Percentiles rank a stretch among this genome's conserved stretches.
These are phyloP conservation scores for Martiniozyma asiatica DNA, from an alignment of 1,139 yeast genomes.

Conservation along the genomic window DNA sequence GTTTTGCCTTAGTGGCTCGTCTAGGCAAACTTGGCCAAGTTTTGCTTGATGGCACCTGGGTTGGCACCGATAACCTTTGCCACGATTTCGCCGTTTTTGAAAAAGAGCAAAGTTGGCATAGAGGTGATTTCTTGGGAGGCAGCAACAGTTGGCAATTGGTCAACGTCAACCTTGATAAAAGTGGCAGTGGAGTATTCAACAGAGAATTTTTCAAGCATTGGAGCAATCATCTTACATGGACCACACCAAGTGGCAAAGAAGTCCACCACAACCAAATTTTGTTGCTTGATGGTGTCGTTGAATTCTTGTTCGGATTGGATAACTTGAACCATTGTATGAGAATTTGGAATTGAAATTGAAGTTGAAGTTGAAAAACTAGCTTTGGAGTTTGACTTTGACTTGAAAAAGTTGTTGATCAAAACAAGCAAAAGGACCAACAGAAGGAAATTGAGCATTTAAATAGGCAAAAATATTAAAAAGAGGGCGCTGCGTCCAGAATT, in stretches of 20 bases:
- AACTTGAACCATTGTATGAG: constrained; percentile 16
- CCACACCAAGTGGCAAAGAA: constrained; percentile 97
- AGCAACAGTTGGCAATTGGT: constrained; percentile 63
- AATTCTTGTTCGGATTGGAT: constrained; percentile 47
- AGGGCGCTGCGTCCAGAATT: no score
- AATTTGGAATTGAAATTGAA: constrained; percentile 4
- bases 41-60: constrained; percentile 68
- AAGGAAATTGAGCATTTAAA: constrained; percentile 2
- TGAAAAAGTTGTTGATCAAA: neutral
- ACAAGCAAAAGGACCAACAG: neutral
- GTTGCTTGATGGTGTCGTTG: constrained; percentile 40
- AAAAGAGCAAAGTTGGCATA: constrained; percentile 82
- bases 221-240: constrained; percentile 93
- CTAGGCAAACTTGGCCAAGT: constrained; percentile 31
- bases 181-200: constrained; percentile 43
- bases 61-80: constrained; percentile 79
- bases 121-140: constrained; percentile 63
- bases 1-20: no score
- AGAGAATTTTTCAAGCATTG: constrained; percentile 70
- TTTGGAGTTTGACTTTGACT: no score
- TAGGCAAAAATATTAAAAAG: no score
- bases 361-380: no score
- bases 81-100: constrained; percentile 63
- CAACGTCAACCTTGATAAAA: constrained; percentile 81
- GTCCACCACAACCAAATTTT: constrained; percentile 71